Conservation (phyloP, 306 rosid species). For the Castanea mollissima region DNA sequence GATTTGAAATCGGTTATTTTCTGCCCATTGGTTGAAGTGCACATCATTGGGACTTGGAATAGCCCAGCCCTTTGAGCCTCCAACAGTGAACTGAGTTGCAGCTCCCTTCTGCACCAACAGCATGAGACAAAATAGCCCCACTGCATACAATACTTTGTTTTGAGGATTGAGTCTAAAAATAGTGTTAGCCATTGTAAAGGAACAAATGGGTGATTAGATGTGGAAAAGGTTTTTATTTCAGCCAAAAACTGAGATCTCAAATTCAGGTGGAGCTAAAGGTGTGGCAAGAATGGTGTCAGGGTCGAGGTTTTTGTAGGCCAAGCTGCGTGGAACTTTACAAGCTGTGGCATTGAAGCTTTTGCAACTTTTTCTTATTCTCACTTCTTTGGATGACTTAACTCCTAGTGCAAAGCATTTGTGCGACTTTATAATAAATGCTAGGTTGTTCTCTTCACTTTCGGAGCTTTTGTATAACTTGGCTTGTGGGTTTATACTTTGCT, state of each 20-base stretch:
- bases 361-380: slow-evolving; percentile 55
- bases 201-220: neutral
- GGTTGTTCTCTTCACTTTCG: slow-evolving; percentile 17
- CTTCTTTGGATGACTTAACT: slow-evolving; percentile 55
- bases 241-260: slow-evolving; percentile 19
- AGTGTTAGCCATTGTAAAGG: slow-evolving; percentile 46
- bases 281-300: slow-evolving; percentile 31
- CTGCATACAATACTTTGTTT: slow-evolving; percentile 25
- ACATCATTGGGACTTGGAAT: slow-evolving; percentile 49
- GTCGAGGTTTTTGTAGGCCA: slow-evolving; percentile 66
- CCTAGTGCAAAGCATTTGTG: slow-evolving; percentile 73
- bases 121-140: slow-evolving; percentile 45
- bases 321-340: slow-evolving; percentile 38
- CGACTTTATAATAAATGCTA: slow-evolving; percentile 17
- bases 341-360: slow-evolving; percentile 61
- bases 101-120: slow-evolving; percentile 47
- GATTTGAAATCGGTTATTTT: slow-evolving; percentile 58
- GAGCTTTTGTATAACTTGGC: slow-evolving; percentile 38
- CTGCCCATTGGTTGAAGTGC: slow-evolving; percentile 77
- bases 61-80: slow-evolving; percentile 76
- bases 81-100: slow-evolving; percentile 53
- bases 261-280: slow-evolving; percentile 17
- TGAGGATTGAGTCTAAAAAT: slow-evolving; percentile 6
- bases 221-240: neutral
- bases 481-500: slow-evolving; percentile 68